These are phyloP conservation scores for Moniliophthora roreri DNA, from an alignment of 1,284 basidiomycete genomes.

Conservation along the genomic window DNA sequence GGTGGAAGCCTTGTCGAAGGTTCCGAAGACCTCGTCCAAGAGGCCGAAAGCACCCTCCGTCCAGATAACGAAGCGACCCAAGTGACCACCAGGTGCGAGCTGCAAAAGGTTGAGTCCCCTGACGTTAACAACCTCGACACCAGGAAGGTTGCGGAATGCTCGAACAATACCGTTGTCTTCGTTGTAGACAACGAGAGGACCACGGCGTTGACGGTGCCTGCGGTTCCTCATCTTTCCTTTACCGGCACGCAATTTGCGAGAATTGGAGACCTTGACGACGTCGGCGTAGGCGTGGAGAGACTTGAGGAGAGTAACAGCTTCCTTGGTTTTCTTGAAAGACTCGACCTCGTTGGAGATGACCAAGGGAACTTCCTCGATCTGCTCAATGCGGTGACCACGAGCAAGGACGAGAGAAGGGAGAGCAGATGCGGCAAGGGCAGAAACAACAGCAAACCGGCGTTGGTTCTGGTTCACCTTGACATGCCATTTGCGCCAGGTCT, in stretches of 20 bases:
- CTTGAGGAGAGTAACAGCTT: slow-evolving; percentile 95
- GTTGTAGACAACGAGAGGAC: slow-evolving; percentile 96
- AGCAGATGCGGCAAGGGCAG: slow-evolving; percentile 96
- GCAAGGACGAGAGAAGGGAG: slow-evolving; percentile 98
- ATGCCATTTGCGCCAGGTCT: slow-evolving; percentile 99
- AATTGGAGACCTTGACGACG: slow-evolving; percentile 97
- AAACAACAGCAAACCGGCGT: slow-evolving; percentile 97
- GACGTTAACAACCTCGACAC: slow-evolving; percentile 97
- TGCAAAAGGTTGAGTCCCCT: slow-evolving; percentile 96
- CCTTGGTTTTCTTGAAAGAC: slow-evolving; percentile 95
- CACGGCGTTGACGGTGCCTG: slow-evolving; percentile 95
- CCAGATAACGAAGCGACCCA: slow-evolving; percentile 99
- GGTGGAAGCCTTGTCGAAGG: slow-evolving; percentile 80
- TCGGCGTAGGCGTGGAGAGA: slow-evolving; percentile 89
- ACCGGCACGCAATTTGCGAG: slow-evolving; percentile 95
- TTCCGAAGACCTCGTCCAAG: slow-evolving; percentile 95
- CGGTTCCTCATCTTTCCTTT: slow-evolving; percentile 98
- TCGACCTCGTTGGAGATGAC: slow-evolving; percentile 84
- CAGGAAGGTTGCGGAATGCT: slow-evolving; percentile 98
- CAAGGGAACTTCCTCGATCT: slow-evolving; percentile 96
- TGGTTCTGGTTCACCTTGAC: slow-evolving; percentile 99
- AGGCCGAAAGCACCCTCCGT: slow-evolving; percentile 93
- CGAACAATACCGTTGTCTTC: slow-evolving; percentile 98
- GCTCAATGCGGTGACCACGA: slow-evolving; percentile 98
- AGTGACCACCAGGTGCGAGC: slow-evolving; percentile 98